These are phyloP conservation scores for Serendipita sp. DNA, from an alignment of 1,284 basidiomycete species.

Conservation along the genomic window DNA sequence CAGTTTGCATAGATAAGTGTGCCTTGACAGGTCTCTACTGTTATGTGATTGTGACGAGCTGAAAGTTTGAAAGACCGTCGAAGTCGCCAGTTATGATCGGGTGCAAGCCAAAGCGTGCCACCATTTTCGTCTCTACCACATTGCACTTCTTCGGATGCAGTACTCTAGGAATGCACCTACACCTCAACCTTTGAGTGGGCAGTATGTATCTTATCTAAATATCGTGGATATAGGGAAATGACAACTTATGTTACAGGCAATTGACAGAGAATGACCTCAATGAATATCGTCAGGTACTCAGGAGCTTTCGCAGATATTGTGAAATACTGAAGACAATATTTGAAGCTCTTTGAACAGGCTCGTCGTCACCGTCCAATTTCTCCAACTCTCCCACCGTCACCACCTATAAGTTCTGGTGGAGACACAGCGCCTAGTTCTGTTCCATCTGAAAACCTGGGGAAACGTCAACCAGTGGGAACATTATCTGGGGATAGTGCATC, in stretches of 20 bases:
- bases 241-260: background rate
- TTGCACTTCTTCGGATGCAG: background rate
- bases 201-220: background rate
- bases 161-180: background rate
- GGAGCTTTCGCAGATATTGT: too few species aligned
- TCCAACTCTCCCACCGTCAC: background rate
- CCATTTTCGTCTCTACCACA: background rate
- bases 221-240: background rate
- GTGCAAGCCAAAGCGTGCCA: background rate
- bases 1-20: background rate
- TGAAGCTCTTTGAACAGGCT: background rate
- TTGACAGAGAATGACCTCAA: conserved; percentile 1
- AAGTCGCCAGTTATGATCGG: background rate
- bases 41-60: background rate
- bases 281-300: background rate
- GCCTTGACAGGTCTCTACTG: background rate
- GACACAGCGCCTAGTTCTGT: background rate
- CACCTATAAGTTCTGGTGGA: background rate
- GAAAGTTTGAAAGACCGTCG: background rate
- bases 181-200: background rate
- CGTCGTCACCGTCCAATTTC: background rate
- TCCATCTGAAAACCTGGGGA: background rate
- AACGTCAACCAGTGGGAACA: background rate
- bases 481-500: background rate
- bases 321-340: background rate